These are phyloP conservation scores for Diaporthe citri DNA, from an alignment of 2,329 filamentous ascomycete genomes.

Conservation along the genomic window DNA sequence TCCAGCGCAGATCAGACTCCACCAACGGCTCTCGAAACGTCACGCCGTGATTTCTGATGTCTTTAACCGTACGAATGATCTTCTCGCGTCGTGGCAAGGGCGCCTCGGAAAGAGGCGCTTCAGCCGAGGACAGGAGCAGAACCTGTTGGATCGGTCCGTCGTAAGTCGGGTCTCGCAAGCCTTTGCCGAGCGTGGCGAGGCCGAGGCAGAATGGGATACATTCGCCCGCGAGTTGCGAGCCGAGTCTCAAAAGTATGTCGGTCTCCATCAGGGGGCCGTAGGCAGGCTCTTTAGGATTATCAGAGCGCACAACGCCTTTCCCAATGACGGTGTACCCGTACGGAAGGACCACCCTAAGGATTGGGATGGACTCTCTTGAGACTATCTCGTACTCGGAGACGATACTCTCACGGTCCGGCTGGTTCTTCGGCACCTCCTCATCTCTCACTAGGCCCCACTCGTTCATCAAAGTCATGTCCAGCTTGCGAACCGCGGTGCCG, in stretches of 20 bases:
- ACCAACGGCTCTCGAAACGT: not conserved
- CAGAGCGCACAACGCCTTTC: not conserved
- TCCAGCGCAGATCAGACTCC: not conserved
- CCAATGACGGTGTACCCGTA: not conserved
- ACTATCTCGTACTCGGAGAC: not conserved
- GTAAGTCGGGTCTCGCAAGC: not conserved
- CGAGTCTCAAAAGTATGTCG: not conserved
- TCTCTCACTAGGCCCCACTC: not conserved
- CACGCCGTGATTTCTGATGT: not conserved
- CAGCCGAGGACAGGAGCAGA: not conserved
- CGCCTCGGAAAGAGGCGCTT: not conserved
- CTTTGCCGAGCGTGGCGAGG: not conserved
- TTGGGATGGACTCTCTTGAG: not conserved
- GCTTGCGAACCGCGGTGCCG: not conserved
- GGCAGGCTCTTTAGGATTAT: too few species aligned
- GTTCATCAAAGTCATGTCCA: not conserved
- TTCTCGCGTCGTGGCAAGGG: not conserved
- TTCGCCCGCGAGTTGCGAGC: not conserved
- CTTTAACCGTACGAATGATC: not conserved
- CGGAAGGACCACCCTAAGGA: not conserved
- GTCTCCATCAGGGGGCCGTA: not conserved
- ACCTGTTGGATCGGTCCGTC: not conserved
- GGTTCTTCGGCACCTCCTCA: not conserved
- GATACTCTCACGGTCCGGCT: not conserved
- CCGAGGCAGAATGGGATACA: not conserved